Percentiles rank a stretch among this genome's conserved stretches.
Conservation (phyloP, 179 eudicot genomes). For the Camellia oleifera region DNA sequence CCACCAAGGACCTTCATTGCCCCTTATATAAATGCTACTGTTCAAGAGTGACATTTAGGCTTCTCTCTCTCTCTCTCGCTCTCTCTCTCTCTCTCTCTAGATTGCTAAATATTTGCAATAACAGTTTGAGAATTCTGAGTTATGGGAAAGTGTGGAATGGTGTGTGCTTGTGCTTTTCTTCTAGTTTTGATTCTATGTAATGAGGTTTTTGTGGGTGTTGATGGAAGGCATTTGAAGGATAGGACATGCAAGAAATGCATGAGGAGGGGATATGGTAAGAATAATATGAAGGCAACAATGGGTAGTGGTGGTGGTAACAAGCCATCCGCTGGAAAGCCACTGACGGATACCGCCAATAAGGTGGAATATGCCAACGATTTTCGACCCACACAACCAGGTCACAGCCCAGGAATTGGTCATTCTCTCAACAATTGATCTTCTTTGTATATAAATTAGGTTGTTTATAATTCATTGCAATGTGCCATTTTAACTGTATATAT, state of each 20-base stretch:
- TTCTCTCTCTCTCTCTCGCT: constrained; percentile 4
- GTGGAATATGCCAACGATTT: constrained; percentile 25
- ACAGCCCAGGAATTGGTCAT: constrained; percentile 46
- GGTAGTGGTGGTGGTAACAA: background rate
- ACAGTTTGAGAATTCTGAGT: background rate
- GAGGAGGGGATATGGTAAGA: background rate
- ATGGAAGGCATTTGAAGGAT: constrained; percentile 34
- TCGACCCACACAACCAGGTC: constrained; percentile 36
- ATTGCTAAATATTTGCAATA: too few relatives aligned
- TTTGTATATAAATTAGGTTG: background rate
- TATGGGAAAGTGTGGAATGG: constrained; percentile 18
- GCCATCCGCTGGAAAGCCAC: background rate
- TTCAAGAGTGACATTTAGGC: background rate
- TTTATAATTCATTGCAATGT: background rate
- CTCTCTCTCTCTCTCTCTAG: constrained; percentile 10
- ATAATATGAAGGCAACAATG: background rate
- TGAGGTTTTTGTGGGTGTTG: constrained; percentile 18
- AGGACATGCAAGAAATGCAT: constrained; percentile 19
- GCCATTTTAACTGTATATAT: too few relatives aligned
- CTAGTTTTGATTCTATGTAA: constrained; percentile 22
- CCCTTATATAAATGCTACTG: constrained; percentile 7
- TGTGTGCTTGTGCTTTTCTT: constrained; percentile 14
- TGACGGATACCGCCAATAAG: constrained; percentile 3
- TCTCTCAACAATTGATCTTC: constrained; percentile 19
- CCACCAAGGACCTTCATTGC: constrained; percentile 15